These are phyloP conservation scores for Camellia oleifera DNA, from an alignment of 179 eudicot genomes.

Conservation along the genomic window DNA sequence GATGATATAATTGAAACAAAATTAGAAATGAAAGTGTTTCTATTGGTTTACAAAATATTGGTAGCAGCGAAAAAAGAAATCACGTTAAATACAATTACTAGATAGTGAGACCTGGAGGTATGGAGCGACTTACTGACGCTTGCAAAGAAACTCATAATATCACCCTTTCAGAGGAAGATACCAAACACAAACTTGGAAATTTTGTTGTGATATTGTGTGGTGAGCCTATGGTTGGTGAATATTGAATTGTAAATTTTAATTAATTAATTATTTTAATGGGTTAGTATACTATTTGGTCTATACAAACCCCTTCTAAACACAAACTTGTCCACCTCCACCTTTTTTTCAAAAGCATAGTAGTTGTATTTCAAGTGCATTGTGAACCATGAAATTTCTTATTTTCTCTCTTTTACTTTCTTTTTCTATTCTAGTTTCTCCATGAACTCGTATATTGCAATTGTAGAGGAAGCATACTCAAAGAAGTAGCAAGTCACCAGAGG, in stretches of 20 bases:
- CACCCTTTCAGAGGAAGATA: slow-evolving; percentile 69
- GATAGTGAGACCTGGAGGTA: slow-evolving; percentile 97
- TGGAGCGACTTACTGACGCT: slow-evolving; percentile 94
- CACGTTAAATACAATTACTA: slow-evolving; percentile 33
- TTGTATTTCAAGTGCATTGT: too few relatives aligned
- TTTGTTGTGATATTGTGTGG: too few relatives aligned
- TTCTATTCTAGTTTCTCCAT: not conserved
- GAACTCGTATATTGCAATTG: too few relatives aligned
- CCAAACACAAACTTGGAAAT: slow-evolving; percentile 5
- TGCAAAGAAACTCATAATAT: slow-evolving; percentile 86
- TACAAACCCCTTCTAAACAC: too few relatives aligned
- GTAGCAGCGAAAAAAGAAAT: not conserved
- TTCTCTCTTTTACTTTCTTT: too few relatives aligned
- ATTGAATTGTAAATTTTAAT: too few relatives aligned
- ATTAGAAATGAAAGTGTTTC: not conserved
- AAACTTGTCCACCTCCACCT: too few relatives aligned
- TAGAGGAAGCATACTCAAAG: slow-evolving; percentile 26
- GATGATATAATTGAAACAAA: too few relatives aligned
- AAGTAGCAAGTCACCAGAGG: slow-evolving; percentile 29
- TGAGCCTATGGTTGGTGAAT: too few relatives aligned
- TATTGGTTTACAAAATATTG: not conserved
- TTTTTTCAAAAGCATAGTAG: too few relatives aligned
- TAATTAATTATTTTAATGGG: too few relatives aligned
- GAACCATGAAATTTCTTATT: not conserved
- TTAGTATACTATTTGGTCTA: too few relatives aligned